phyloP scores from a whole-genome alignment of 202 grass and related monocot species.

The Setaria viridis region DNA sequence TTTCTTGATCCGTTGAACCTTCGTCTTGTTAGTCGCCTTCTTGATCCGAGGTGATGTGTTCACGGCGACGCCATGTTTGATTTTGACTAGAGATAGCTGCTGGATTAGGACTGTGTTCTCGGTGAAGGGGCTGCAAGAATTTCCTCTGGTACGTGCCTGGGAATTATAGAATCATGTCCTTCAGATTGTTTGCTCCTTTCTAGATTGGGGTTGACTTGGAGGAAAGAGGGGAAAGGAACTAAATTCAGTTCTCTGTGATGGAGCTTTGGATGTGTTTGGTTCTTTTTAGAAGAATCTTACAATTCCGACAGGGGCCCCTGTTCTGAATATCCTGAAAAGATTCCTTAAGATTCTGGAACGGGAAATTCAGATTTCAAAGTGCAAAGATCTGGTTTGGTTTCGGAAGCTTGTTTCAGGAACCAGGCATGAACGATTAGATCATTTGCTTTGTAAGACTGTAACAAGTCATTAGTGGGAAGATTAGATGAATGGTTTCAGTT shows the following conservation, averaged over 20 bases:
- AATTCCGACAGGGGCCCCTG: not conserved
- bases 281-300: not conserved
- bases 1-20: not conserved
- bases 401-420: not conserved
- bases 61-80: not conserved
- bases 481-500: not conserved
- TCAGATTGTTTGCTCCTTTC: not conserved
- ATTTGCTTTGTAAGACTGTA: not conserved
- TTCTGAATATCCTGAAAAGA: not conserved
- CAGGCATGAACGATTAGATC: not conserved
- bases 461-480: not conserved
- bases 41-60: not conserved
- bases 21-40: not conserved
- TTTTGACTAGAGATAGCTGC: not conserved
- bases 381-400: not conserved
- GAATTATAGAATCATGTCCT: not conserved
- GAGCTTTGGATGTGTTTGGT: not conserved
- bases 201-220: conserved; percentile 38
- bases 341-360: not conserved
- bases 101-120: not conserved
- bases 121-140: not conserved
- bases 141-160: not conserved
- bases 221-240: not conserved
- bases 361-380: not conserved
- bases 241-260: not conserved